Conservation (phyloP, 2,329 filamentous ascomycete species). For the Ascochyta koolunga region DNA sequence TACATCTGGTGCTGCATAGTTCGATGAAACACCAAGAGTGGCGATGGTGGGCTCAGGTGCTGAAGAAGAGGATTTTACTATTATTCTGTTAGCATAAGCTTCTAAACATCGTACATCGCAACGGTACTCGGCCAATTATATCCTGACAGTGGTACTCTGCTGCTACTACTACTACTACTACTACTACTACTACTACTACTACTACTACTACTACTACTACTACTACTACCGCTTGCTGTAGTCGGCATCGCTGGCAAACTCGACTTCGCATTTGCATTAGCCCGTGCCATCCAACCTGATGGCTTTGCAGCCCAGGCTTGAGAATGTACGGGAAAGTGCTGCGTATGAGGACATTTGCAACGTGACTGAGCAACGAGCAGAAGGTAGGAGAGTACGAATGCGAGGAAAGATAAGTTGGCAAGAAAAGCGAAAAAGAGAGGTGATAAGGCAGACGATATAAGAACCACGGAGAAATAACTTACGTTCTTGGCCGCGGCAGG, state of each 20-base stretch:
- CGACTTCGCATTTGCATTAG: constrained; percentile 35
- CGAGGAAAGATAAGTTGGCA: constrained; percentile 27
- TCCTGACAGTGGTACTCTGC: neutral
- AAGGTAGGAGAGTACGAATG: constrained; percentile 21
- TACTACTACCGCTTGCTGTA: constrained; percentile 21
- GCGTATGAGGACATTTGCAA: constrained; percentile 20
- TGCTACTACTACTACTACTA: constrained; percentile 20
- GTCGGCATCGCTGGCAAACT: constrained; percentile 5
- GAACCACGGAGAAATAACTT: constrained; percentile 30
- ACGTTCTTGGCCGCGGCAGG: constrained; percentile 34
- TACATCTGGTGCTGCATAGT: constrained; percentile 1
- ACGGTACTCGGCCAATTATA: constrained; percentile 2
- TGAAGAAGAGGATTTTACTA: constrained; percentile 5
- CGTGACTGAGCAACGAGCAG: constrained; percentile 15
- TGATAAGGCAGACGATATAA: constrained; percentile 25
- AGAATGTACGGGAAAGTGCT: constrained; percentile 16
- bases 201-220: constrained; percentile 18
- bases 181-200: constrained; percentile 23
- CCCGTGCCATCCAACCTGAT: constrained; percentile 30
- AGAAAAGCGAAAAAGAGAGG: constrained; percentile 28
- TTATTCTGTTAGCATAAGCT: neutral
- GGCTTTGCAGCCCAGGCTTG: constrained; percentile 18
- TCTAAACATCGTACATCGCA: neutral
- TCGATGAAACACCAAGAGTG: constrained; percentile 12
- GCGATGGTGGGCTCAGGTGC: constrained; percentile 21